phyloP scores from a whole-genome alignment of 1,139 yeast species.

The Suhomyces kunorum region DNA sequence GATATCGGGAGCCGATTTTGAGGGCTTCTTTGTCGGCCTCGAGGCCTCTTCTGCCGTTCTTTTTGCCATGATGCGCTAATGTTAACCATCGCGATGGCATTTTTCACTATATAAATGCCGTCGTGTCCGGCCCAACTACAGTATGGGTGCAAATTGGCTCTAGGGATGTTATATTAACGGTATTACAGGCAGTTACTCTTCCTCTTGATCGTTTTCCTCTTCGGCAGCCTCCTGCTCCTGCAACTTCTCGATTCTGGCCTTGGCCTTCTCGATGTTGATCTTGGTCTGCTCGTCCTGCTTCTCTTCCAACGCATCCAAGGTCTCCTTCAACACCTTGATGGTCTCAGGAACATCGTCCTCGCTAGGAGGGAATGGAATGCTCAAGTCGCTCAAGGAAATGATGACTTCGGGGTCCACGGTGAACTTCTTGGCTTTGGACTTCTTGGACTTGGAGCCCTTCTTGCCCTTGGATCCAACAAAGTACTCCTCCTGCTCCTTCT shows the following conservation, averaged over 20 bases:
- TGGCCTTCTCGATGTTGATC: slow-evolving; percentile 71
- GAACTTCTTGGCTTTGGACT: slow-evolving; percentile 48
- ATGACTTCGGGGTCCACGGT: slow-evolving; percentile 81
- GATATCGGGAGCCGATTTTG: slow-evolving; percentile 23
- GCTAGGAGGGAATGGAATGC: slow-evolving; percentile 77
- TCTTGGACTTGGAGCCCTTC: slow-evolving; percentile 48
- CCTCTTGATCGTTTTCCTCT: slow-evolving; percentile 18
- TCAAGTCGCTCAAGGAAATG: slow-evolving; percentile 73
- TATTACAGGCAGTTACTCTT: not conserved
- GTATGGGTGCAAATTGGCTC: slow-evolving; percentile 11
- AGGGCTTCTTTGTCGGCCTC: slow-evolving; percentile 36
- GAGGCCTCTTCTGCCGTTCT: slow-evolving; percentile 25
- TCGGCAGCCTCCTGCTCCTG: slow-evolving; percentile 40
- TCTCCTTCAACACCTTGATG: slow-evolving; percentile 68
- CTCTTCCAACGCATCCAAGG: slow-evolving; percentile 66
- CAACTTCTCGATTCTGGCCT: slow-evolving; percentile 71
- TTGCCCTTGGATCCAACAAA: slow-evolving; percentile 50
- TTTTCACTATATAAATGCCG: slow-evolving; percentile 1
- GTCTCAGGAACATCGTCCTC: slow-evolving; percentile 72
- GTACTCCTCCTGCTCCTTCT: slow-evolving; percentile 63
- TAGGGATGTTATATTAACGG: slow-evolving; percentile 1
- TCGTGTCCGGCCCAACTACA: not conserved
- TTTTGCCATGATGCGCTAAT: slow-evolving; percentile 21
- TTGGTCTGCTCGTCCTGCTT: slow-evolving; percentile 84
- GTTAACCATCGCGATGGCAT: not conserved